Evolutionary conservation across 306 rosid genomes (phyloP), one percentile per base, ranked within the genome.

Genomic region (Cucurbita argyrosperma): DNA sequence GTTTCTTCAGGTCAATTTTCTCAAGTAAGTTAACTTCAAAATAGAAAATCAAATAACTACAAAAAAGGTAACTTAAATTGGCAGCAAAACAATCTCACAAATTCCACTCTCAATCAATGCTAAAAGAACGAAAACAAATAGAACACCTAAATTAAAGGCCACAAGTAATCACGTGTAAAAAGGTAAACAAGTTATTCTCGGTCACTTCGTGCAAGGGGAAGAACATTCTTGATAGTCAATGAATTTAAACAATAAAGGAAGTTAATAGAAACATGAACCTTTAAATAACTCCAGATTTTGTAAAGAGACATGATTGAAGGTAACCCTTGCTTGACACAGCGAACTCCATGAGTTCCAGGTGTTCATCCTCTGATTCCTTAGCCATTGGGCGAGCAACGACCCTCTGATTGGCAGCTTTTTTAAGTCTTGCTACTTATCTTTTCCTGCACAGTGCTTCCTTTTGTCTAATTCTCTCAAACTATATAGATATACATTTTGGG

Each of bases 361-460:
- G 83, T 71, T 90, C 96, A 85, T 90, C 96, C 50, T 90, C 96
- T 77, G 94, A 85, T 78, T 87, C 96, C 84, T 81, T 88, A 58
- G 88, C 94, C 78, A 82, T 78, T 78, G 78, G 83, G 72, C 96
- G 91, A 77, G 96, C 85, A 80, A 79, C 57, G 65, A 90, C 88
- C 83, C 90, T 88, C 81, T 85, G 88, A 77, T 83, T 81, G 64
- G 92, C 86, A 84, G 87, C 94, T 19, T 19, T 19, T 82, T 83
- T 90, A 69, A 84, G 86, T 85, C 90, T 87, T 61, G 88, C 88
- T 14, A 80, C 91, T 76, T 88, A 91, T 82, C 83, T 90, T 82
- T 82, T 92, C 77, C 86, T 80, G 57, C 85, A 87, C 37, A 80
- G 54, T 53, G 88, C 89, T 82, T 90, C 94, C 81, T 84, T 90